Percentiles rank a stretch among this genome's conserved stretches.
Conservation (phyloP, 257 asterid genomes). For the Primulina tabacum region DNA sequence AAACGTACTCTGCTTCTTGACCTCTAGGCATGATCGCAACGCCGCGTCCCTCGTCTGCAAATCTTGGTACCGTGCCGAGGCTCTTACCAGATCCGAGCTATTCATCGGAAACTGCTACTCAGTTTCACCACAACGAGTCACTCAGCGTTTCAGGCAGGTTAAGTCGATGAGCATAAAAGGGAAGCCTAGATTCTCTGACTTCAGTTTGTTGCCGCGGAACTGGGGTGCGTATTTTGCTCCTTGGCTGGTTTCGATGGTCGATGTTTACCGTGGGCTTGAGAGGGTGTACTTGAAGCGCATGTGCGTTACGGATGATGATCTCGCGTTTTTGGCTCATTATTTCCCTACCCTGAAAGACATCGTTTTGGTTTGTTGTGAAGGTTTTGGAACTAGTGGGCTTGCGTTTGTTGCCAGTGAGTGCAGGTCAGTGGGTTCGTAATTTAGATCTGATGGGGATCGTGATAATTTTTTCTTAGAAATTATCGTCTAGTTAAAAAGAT, state of each 20-base stretch:
- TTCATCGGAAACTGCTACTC: conserved; percentile 56
- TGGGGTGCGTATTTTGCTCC: conserved; percentile 51
- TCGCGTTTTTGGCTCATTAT: conserved; percentile 31
- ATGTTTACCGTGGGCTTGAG: conserved; percentile 39
- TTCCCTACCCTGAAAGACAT: conserved; percentile 41
- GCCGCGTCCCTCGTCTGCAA: conserved; percentile 50
- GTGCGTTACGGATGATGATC: conserved; percentile 41
- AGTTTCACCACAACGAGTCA: conserved; percentile 38
- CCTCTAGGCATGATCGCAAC: conserved; percentile 48
- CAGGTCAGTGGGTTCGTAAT: conserved; percentile 35
- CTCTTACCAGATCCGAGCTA: conserved; percentile 52
- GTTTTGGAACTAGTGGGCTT: conserved; percentile 49
- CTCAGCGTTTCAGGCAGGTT: conserved; percentile 37
- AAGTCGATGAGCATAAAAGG: conserved; percentile 44
- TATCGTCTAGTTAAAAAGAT: background rate
- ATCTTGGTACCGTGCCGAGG: conserved; percentile 49
- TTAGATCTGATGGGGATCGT: background rate
- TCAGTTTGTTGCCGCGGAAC: conserved; percentile 42
- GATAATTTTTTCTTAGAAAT: background rate
- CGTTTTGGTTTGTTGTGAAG: conserved; percentile 48
- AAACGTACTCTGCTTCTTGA: conserved; percentile 48
- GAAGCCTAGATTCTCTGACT: conserved; percentile 52
- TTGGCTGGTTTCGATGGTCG: conserved; percentile 37
- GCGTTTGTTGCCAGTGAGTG: conserved; percentile 44
- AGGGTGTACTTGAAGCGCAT: conserved; percentile 47